Evolutionary conservation across 257 asterid species (phyloP), one percentile per base, ranked within the genome.

Genomic region (Forsythia suspensa): DNA sequence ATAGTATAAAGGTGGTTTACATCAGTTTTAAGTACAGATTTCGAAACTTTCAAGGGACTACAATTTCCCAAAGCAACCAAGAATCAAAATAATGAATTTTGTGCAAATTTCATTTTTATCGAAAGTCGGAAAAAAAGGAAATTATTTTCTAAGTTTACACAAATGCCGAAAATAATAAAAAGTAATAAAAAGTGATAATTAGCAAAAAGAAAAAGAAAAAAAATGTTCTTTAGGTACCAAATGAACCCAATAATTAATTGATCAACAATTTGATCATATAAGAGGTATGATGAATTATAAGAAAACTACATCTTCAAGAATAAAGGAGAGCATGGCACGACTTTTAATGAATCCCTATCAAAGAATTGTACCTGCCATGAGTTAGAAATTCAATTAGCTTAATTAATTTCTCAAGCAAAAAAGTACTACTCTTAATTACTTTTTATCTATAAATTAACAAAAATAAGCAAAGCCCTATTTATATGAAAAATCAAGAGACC

Each of bases 261-360:
- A 51, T 15, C 20, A 3, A 51, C 7, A n/a, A 15, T 51, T 51
- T 51, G 59, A 51, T 13, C 5, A 18, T 51, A 16, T 4, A 13
- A 48, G 63, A 52, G 63, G 63, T 18, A 4, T 15, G 5, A 5
- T 6, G 24, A n/a, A 1, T n/a, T 3, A 2, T 8, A n/a, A n/a
- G 8, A 59, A 55, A 16, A 55, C 20, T 59, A 59, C 67, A 59
- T 59, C 67, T 59, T 59, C 67, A n/a, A 59, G 67, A 59, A 8
- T 43, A 43, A 43, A 43, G 43, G 42, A 65, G 65, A 43, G 73
- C 42, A 12, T 77, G 39, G 70, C 57, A 68, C 8, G 57, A 69
- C 36, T 52, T 77, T 51, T 6, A 57, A 77, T 77, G 43, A 70
- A 77, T 29, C 63, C 76, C 36, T 77, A 70, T 13, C 24, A 77